Conservation (phyloP, 2,329 filamentous ascomycete species). For the Exserohilum turcica region DNA sequence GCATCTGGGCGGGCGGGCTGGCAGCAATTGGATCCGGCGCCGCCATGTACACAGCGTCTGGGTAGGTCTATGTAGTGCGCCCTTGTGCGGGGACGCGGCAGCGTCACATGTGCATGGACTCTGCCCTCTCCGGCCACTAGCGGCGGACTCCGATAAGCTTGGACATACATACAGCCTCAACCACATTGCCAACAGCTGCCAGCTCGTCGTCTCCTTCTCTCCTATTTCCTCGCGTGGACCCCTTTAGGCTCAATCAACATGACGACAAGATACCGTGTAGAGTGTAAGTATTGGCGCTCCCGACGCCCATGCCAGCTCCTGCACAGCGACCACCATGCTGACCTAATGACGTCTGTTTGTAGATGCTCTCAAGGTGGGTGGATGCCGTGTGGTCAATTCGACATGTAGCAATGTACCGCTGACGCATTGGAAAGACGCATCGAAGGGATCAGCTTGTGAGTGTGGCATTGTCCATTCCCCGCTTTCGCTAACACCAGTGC, state of each 20-base stretch:
- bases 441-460: slow-evolving; percentile 87
- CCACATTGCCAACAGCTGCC: slow-evolving; percentile 27
- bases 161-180: slow-evolving; percentile 22
- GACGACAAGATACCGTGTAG: slow-evolving; percentile 51
- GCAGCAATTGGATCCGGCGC: background rate
- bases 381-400: slow-evolving; percentile 3
- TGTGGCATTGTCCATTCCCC: slow-evolving; percentile 32
- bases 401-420: slow-evolving; percentile 6
- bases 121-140: slow-evolving; percentile 28
- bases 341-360: slow-evolving; percentile 10
- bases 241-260: slow-evolving; percentile 28
- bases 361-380: slow-evolving; percentile 70
- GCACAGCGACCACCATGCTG: slow-evolving; percentile 13
- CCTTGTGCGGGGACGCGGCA: slow-evolving; percentile 7
- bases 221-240: slow-evolving; percentile 1
- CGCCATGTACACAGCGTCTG: background rate
- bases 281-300: slow-evolving; percentile 21
- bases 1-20: background rate
- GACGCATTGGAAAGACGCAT: slow-evolving; percentile 70
- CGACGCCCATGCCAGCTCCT: background rate
- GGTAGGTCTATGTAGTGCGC: slow-evolving; percentile 4
- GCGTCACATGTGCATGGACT: slow-evolving; percentile 25
- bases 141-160: slow-evolving; percentile 35
- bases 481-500: slow-evolving; percentile 16
- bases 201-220: slow-evolving; percentile 12